These are phyloP conservation scores for Macrocystidia cucumis DNA, from an alignment of 1,284 basidiomycete species.

Conservation along the genomic window DNA sequence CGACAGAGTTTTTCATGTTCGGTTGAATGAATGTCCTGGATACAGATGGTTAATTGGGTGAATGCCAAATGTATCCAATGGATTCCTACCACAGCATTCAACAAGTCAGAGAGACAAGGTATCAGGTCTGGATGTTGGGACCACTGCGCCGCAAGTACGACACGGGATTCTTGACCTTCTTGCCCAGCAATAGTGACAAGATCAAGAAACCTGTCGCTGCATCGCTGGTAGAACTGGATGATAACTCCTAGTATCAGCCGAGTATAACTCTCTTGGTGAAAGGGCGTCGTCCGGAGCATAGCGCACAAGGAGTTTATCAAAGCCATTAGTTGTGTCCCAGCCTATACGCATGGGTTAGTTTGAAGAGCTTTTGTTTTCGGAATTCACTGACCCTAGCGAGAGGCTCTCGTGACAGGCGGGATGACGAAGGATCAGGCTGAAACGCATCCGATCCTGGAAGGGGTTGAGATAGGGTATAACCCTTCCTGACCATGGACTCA, in stretches of 20 bases:
- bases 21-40: slow-evolving; percentile 26
- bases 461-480: background rate
- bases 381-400: slow-evolving; percentile 60
- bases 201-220: slow-evolving; percentile 81
- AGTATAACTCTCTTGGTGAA: slow-evolving; percentile 92
- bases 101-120: slow-evolving; percentile 60
- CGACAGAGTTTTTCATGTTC: slow-evolving; percentile 52
- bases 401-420: slow-evolving; percentile 57
- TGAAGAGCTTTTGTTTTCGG: background rate
- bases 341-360: slow-evolving; percentile 31
- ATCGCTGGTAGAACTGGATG: slow-evolving; percentile 94
- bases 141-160: slow-evolving; percentile 78
- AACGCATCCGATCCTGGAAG: slow-evolving; percentile 76
- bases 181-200: slow-evolving; percentile 46
- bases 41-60: slow-evolving; percentile 2
- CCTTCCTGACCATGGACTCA: slow-evolving; percentile 29
- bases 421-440: slow-evolving; percentile 65
- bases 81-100: slow-evolving; percentile 30
- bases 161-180: slow-evolving; percentile 31
- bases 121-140: slow-evolving; percentile 78
- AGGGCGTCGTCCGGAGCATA: slow-evolving; percentile 92
- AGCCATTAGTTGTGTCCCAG: slow-evolving; percentile 80
- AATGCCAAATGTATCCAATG: slow-evolving; percentile 1
- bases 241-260: slow-evolving; percentile 94
- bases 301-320: slow-evolving; percentile 89